Evolutionary conservation across 2,329 filamentous ascomycete species (phyloP), one percentile per base, ranked within the genome.

Genomic region (Ascochyta koolunga): DNA sequence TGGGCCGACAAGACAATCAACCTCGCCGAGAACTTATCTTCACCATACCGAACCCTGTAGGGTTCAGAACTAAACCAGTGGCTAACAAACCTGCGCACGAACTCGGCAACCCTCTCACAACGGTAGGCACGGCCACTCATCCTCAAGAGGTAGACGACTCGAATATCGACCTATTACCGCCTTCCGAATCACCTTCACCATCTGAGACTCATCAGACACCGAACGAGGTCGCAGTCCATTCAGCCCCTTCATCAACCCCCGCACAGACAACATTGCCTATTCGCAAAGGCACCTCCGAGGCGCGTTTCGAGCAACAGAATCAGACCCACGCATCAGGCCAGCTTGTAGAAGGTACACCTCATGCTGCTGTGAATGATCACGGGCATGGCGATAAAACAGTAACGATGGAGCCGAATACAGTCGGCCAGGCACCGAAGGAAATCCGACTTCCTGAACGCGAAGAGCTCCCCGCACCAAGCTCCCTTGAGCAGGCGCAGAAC

Each of bases 381-480:
- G 76, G 76, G 13, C 64, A 77, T 54, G 78, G 79, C 44, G 77
- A 79, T 51, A 77, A 76, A 60, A 77, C 76, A 13, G 68, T 71
- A 8, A 75, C 78, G 5, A 79, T 81, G 72, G 79, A 82, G 58
- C 77, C 79, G 13, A 65, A 66, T 45, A 82, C 79, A 10, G 72
- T 81, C 22, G 78, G 79, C 3, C 79, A 82, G 60, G 79, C 78
- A 42, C 76, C 78, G 8, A 82, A 82, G 62, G 78, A 80, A 42
- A 74, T 76, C 29, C 70, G 76, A 0, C 62, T 77, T 31, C 64
- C 65, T 3, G 65, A 68, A 44, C 66, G 67, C 9, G 66, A 72
- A 43, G 68, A 76, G 32, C 61, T 64, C 2, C 54, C 67, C 7
- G 68, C 69, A n/a, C 69, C 72, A 19, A 66, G 72, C 2, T 72